Conservation (phyloP, 2,329 filamentous ascomycete species). For the Botrytis pseudocinerea region DNA sequence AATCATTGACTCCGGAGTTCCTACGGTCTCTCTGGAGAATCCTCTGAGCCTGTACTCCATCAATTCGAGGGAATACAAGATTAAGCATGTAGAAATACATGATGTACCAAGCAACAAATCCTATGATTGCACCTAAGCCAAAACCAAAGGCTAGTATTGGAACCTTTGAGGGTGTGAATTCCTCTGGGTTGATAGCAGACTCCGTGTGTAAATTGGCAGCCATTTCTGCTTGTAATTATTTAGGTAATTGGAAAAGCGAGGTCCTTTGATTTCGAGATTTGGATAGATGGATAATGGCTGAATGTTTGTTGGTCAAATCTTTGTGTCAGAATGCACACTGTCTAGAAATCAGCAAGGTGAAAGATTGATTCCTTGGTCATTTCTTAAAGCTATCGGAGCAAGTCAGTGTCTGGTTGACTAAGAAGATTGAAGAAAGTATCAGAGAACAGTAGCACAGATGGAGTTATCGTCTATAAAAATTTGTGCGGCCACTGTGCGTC, state of each 20-base stretch:
- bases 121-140: neutral
- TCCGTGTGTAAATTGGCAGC: neutral
- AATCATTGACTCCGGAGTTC: neutral
- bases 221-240: neutral
- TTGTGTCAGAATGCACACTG: neutral
- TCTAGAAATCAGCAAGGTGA: neutral
- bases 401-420: neutral
- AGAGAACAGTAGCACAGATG: neutral
- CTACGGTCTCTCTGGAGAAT: neutral
- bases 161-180: neutral
- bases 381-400: neutral
- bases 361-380: no score
- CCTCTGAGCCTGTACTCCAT: neutral
- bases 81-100: constrained; percentile 4
- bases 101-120: neutral
- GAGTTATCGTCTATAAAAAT: neutral
- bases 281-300: neutral
- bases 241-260: neutral
- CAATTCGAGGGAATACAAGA: neutral
- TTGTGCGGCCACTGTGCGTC: neutral
- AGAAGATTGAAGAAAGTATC: neutral
- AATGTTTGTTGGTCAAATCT: neutral
- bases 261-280: neutral
- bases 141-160: neutral
- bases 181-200: neutral